Conservation (phyloP, 2,329 filamentous ascomycete genomes). For the Thelonectria olida region DNA sequence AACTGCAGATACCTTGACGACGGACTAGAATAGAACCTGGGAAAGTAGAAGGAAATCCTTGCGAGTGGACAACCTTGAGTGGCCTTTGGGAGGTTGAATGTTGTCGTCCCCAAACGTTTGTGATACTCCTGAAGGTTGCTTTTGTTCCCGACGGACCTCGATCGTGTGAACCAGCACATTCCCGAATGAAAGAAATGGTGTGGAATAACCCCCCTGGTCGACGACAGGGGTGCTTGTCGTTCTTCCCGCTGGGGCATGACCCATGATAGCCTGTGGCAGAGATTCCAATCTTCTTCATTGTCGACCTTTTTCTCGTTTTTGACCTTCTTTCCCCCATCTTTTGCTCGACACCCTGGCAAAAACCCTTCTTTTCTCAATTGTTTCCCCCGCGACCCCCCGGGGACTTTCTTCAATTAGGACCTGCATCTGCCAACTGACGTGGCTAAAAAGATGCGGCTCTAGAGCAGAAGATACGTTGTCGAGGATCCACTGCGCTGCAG, state of each 20-base stretch:
- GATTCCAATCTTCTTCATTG: not conserved
- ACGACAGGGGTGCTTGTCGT: conserved; percentile 29
- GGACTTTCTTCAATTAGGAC: conserved; percentile 26
- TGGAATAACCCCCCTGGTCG: conserved; percentile 33
- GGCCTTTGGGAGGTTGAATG: conserved; percentile 9
- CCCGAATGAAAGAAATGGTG: conserved; percentile 23
- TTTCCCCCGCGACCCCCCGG: conserved; percentile 17
- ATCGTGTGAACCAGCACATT: conserved; percentile 7
- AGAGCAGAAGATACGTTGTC: conserved; percentile 9
- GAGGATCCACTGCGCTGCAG: conserved; percentile 29
- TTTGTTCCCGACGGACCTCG: conserved; percentile 9
- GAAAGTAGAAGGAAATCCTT: conserved; percentile 12
- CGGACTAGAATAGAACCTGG: conserved; percentile 28
- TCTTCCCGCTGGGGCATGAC: conserved; percentile 10
- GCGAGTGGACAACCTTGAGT: conserved; percentile 7
- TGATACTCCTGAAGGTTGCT: conserved; percentile 2
- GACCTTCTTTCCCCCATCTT: conserved; percentile 6
- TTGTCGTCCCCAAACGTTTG: not conserved
- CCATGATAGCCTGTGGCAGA: not conserved
- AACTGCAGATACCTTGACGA: not conserved
- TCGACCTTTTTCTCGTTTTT: not conserved
- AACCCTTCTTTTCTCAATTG: conserved; percentile 31
- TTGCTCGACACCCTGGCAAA: conserved; percentile 7
- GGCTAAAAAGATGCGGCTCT: conserved; percentile 37
- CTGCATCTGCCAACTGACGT: conserved; percentile 41